Evolutionary conservation across 2,329 filamentous ascomycete species (phyloP).

Genomic region (Penicillium sp.): DNA sequence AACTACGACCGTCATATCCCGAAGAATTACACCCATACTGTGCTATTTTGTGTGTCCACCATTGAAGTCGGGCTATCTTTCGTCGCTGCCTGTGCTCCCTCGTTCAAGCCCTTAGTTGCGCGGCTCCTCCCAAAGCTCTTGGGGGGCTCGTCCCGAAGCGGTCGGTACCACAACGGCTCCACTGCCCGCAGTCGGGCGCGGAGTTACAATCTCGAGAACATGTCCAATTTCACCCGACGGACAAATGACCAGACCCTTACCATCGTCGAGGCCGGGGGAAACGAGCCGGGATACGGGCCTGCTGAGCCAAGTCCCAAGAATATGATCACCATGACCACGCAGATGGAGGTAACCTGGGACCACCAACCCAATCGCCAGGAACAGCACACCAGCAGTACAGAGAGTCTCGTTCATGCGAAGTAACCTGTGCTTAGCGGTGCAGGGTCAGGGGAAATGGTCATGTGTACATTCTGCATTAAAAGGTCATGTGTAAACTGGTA

Average conservation of each 20-base stretch:
- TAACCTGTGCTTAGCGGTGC: neutral
- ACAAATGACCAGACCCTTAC: neutral
- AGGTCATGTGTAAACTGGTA: neutral
- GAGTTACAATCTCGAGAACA: constrained; percentile 5
- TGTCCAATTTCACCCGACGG: neutral
- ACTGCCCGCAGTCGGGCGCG: constrained; percentile 1
- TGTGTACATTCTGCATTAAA: neutral
- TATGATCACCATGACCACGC: constrained; percentile 5
- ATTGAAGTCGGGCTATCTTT: constrained; percentile 8
- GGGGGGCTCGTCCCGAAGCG: neutral
- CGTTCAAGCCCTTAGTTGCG: constrained; percentile 6
- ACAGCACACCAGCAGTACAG: constrained; percentile 4
- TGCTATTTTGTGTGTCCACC: constrained; percentile 8
- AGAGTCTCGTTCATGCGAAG: constrained; percentile 4
- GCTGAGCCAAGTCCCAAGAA: neutral
- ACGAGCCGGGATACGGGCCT: neutral
- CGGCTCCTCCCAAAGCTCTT: constrained; percentile 3
- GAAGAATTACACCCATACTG: constrained; percentile 1
- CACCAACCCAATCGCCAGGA: neutral
- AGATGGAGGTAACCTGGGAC: constrained; percentile 11
- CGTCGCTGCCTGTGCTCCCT: constrained; percentile 8
- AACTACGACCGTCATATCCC: constrained; percentile 5
- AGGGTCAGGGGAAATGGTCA: neutral
- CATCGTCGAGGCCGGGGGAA: neutral
- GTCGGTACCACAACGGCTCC: neutral